Evolutionary conservation across 129 eudicot genomes (phyloP).

Genomic region (Centella asiatica): DNA sequence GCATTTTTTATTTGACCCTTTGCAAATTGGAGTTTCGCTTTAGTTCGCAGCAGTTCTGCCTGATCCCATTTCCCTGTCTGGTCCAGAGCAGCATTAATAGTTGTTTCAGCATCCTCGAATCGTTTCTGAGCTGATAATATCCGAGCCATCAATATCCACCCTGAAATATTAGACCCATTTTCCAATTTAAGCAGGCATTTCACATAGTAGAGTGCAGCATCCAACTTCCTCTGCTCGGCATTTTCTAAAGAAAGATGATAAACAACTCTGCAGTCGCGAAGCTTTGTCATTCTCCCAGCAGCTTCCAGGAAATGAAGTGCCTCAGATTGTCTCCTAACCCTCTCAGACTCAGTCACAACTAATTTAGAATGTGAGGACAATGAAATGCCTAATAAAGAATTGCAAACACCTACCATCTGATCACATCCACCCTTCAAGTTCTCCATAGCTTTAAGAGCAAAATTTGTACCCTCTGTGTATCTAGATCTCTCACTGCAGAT

Average conservation of each 20-base stretch:
- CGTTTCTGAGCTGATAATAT: constrained; percentile 68
- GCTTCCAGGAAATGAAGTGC: constrained; percentile 49
- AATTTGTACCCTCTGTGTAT: constrained; percentile 38
- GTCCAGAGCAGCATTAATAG: constrained; percentile 70
- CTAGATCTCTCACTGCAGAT: constrained; percentile 43
- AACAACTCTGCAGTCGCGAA: constrained; percentile 40
- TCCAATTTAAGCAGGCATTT: constrained; percentile 49
- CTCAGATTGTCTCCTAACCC: constrained; percentile 46
- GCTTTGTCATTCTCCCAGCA: constrained; percentile 51
- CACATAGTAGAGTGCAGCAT: constrained; percentile 56
- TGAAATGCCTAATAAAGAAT: constrained; percentile 54
- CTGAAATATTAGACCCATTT: constrained; percentile 44
- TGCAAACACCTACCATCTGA: constrained; percentile 40
- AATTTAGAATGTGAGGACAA: constrained; percentile 39
- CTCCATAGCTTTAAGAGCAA: constrained; percentile 44
- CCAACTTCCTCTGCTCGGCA: constrained; percentile 83
- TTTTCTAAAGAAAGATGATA: constrained; percentile 58
- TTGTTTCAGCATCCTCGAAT: constrained; percentile 54
- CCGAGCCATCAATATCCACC: constrained; percentile 68
- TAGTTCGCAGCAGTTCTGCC: constrained; percentile 60
- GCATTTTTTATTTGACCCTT: constrained; percentile 66
- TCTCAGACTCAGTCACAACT: constrained; percentile 43
- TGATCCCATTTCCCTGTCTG: constrained; percentile 87
- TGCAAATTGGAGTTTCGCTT: constrained; percentile 78
- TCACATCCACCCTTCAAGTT: constrained; percentile 43